Evolutionary conservation across 169 alveolate species (phyloP).

Genomic region (Cryptosporidium andersoni): DNA sequence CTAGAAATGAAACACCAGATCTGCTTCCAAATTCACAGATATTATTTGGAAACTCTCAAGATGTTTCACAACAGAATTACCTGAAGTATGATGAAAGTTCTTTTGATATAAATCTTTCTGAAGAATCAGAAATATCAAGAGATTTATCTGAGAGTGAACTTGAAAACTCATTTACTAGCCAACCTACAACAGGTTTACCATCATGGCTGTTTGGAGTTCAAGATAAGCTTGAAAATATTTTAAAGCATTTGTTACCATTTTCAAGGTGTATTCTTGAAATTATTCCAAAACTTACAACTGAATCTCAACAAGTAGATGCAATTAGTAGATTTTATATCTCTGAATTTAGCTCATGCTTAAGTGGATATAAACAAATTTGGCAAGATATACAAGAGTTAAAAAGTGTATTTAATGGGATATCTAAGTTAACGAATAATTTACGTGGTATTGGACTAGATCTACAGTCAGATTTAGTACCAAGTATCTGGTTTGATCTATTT

Average conservation of each 20-base stretch:
- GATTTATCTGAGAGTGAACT: background rate
- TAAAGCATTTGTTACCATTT: background rate
- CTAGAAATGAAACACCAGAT: constrained; percentile 61
- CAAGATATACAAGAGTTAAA: constrained; percentile 1
- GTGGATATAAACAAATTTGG: constrained; percentile 45
- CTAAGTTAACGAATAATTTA: constrained; percentile 20
- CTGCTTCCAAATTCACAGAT: constrained; percentile 11
- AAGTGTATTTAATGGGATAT: constrained; percentile 1
- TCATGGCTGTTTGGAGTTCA: constrained; percentile 23
- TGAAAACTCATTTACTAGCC: background rate
- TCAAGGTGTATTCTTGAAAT: constrained; percentile 3
- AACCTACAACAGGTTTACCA: constrained; percentile 33
- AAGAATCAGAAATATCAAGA: background rate
- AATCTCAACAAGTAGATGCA: background rate
- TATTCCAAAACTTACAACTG: background rate
- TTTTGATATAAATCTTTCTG: background rate
- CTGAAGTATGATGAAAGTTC: background rate
- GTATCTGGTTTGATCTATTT: constrained; percentile 8
- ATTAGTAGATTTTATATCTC: constrained; percentile 19
- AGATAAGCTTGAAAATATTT: background rate
- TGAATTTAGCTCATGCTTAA: constrained; percentile 2
- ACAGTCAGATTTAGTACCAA: constrained; percentile 45
- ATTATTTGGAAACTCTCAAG: background rate
- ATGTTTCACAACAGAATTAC: background rate
- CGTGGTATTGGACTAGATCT: constrained; percentile 39